A percentile compares a stretch with the other conserved stretches of the same genome.
Evolutionary conservation across 495 filamentous ascomycete species (phyloP).

Genomic region (Bathelium albidoporum): DNA sequence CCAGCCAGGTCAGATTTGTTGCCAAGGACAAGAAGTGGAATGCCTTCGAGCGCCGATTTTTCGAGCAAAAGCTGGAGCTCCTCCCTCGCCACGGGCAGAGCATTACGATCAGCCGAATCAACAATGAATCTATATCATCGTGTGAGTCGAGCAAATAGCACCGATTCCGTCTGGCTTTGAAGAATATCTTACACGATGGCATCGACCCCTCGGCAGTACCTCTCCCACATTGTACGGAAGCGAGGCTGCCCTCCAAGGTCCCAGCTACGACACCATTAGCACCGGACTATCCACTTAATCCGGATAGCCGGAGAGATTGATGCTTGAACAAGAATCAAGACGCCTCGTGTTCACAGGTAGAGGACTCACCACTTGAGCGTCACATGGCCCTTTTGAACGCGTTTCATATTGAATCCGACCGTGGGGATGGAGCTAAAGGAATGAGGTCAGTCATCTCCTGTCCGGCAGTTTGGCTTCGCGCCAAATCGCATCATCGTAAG

Average conservation of each 20-base stretch:
- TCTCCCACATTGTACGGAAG: slow-evolving; percentile 98
- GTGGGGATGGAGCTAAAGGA: slow-evolving; percentile 83
- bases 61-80: slow-evolving; percentile 83
- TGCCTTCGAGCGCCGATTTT: slow-evolving; percentile 76
- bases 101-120: slow-evolving; percentile 72
- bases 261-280: slow-evolving; percentile 51
- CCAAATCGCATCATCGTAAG: not conserved
- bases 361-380: slow-evolving; percentile 77
- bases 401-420: slow-evolving; percentile 98
- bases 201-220: slow-evolving; percentile 94
- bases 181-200: slow-evolving; percentile 71
- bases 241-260: slow-evolving; percentile 94
- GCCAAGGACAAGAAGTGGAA: slow-evolving; percentile 89
- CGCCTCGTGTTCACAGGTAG: not conserved
- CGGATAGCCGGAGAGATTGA: not conserved
- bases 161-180: not conserved
- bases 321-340: not conserved
- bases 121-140: slow-evolving; percentile 64
- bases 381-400: slow-evolving; percentile 95
- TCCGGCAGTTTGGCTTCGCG: too few relatives aligned
- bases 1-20: slow-evolving; percentile 92
- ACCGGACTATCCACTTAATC: not conserved
- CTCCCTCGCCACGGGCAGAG: slow-evolving; percentile 78
- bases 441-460: slow-evolving; percentile 32
- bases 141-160: not conserved